Evolutionary conservation across 2,329 filamentous ascomycete genomes (phyloP).

Genomic region (Alternaria sp.): DNA sequence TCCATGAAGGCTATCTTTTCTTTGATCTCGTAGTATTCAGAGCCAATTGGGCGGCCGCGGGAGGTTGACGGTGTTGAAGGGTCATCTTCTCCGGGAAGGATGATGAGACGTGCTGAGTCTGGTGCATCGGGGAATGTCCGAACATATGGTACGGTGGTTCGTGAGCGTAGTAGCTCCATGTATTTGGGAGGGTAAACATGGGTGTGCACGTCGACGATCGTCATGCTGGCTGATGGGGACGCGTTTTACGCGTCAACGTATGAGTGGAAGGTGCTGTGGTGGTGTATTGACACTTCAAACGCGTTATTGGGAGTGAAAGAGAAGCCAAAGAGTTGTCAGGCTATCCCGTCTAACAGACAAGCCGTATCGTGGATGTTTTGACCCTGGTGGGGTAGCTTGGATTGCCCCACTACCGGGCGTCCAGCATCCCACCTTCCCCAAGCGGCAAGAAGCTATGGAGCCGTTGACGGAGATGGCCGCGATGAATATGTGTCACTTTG

Average conservation of each 20-base stretch:
- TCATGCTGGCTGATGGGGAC: conserved; percentile 32
- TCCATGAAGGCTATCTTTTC: conserved; percentile 90
- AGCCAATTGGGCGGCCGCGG: conserved; percentile 81
- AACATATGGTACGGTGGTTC: conserved; percentile 72
- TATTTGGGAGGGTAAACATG: conserved; percentile 69
- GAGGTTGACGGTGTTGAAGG: conserved; percentile 58
- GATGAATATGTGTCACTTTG: conserved; percentile 1
- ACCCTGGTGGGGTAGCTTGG: conserved; percentile 29
- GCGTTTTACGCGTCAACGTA: conserved; percentile 1
- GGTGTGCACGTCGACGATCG: conserved; percentile 66
- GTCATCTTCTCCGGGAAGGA: conserved; percentile 65
- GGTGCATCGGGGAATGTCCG: conserved; percentile 65
- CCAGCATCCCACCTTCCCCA: conserved; percentile 43
- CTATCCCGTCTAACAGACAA: neutral
- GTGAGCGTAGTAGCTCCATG: conserved; percentile 62
- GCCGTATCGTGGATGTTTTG: conserved; percentile 16
- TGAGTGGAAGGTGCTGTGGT: neutral
- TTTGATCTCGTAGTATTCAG: conserved; percentile 79
- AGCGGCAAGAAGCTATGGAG: conserved; percentile 25
- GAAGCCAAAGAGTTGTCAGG: neutral
- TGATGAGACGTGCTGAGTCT: conserved; percentile 68
- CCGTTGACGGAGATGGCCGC: conserved; percentile 24
- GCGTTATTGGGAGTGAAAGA: neutral
- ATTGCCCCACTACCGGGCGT: conserved; percentile 31
- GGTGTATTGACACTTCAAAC: neutral